These are phyloP conservation scores for Starmera pachycereana DNA, from an alignment of 805 yeast species.

Conservation along the genomic window DNA sequence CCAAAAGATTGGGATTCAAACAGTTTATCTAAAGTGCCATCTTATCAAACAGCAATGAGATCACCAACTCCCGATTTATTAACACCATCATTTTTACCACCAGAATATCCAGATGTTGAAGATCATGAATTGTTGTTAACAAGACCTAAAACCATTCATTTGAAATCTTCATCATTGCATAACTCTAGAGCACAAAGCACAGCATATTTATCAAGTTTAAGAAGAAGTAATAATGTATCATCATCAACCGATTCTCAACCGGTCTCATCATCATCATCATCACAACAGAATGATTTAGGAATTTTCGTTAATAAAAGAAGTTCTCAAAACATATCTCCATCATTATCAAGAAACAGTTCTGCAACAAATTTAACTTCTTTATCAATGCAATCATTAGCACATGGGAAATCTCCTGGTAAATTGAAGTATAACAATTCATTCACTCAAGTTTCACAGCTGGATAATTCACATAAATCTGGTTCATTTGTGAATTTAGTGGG, in stretches of 20 bases:
- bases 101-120: constrained; percentile 4
- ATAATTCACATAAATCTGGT: constrained; percentile 9
- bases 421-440: too few relatives aligned
- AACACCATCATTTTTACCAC: constrained; percentile 55
- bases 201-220: constrained; percentile 10
- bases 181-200: constrained; percentile 19
- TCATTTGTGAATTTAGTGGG: constrained; percentile 20
- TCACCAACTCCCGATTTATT: constrained; percentile 39
- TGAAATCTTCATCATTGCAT: constrained; percentile 16
- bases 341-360: constrained; percentile 13
- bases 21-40: constrained; percentile 63
- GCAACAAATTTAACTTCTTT: constrained; percentile 1
- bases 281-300: too few relatives aligned
- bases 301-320: constrained; percentile 1
- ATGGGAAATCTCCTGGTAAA: too few relatives aligned
- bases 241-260: not conserved
- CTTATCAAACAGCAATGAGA: constrained; percentile 71
- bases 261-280: constrained; percentile 1
- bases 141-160: constrained; percentile 18
- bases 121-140: constrained; percentile 9
- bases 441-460: too few relatives aligned
- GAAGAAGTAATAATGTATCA: constrained; percentile 16
- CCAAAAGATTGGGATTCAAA: constrained; percentile 30
- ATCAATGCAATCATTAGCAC: too few relatives aligned
- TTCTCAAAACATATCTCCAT: constrained; percentile 12